Evolutionary conservation across 2,329 filamentous ascomycete species (phyloP), one percentile per base, ranked within the genome.

Genomic region (Colletotrichum sp.): DNA sequence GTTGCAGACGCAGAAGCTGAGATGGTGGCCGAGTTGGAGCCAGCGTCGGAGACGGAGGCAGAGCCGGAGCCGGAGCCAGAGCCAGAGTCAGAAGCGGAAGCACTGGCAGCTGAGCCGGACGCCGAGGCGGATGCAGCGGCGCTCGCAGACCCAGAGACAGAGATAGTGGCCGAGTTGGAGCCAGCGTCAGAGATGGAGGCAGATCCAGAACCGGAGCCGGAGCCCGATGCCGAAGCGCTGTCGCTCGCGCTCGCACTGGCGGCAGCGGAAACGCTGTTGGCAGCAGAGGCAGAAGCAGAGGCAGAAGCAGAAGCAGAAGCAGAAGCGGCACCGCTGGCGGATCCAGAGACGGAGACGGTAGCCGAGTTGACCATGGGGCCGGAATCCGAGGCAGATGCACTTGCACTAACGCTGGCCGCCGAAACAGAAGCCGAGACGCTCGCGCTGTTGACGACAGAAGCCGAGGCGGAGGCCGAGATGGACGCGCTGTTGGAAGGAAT

Each of bases 401-500:
- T 57, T 4, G 30, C 60, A 6, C 44, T 57, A 3, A 60, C 26
- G 57, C 57, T 34, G 36, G 34, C 26, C 15, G 34, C 34, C 8
- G 71, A 67, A 28, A 22, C 57, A 13, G 72, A 48, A 16, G 69
- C 52, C 26, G 68, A 59, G 30, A 59, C 64, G 77, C n/a, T 66
- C 70, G 34, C 28, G 71, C 74, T 24, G 79, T 60, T 12, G 77
- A 72, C 5, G 72, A 10, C 72, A 39, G 77, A n/a, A 28, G 75
- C 18, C 24, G 74, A 75, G 7, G 71, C 57, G 10, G 65, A 71
- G 16, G 74, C 70, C n/a, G 75, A 78, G n/a, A 68, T 67, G 34
- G 72, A 75, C 18, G 80, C 79, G 18, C 79, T 80, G 30, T 78
- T 74, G 28, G 79, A 80, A 30, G 81, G 79, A 12, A 81, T 79